Conservation (phyloP, 257 asterid genomes). For the Ocimum tenuiflorum region DNA sequence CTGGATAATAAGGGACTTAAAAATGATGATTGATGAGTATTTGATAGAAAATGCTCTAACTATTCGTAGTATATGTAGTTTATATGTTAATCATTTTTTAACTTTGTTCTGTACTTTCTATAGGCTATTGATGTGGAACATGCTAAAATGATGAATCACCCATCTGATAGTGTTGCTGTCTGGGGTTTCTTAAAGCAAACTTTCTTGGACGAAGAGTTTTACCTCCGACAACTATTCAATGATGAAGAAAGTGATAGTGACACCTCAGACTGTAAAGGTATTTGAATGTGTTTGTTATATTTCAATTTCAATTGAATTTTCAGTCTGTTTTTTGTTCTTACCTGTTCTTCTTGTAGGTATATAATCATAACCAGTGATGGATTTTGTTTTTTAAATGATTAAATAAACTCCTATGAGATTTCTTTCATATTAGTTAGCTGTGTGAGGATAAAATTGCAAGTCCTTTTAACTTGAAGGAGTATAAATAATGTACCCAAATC, state of each 20-base stretch:
- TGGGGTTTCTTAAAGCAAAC: constrained; percentile 65
- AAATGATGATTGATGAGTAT: not conserved
- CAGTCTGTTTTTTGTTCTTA: not conserved
- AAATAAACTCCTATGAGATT: not conserved
- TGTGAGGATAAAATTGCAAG: not conserved
- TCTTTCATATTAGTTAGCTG: not conserved
- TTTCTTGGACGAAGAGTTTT: constrained; percentile 51
- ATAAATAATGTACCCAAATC: not conserved
- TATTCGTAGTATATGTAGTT: not conserved
- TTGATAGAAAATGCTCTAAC: not conserved
- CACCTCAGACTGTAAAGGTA: constrained; percentile 45
- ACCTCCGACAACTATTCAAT: constrained; percentile 51
- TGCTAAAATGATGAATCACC: constrained; percentile 53
- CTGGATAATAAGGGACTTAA: not conserved
- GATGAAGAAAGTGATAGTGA: constrained; percentile 41
- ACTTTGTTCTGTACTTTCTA: constrained; percentile 5
- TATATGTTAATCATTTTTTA: constrained; percentile 4
- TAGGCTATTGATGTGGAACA: constrained; percentile 53
- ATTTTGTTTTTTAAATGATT: too few relatives aligned
- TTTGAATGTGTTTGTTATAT: not conserved
- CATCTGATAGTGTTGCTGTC: constrained; percentile 65
- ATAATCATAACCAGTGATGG: not conserved
- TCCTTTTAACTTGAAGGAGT: not conserved
- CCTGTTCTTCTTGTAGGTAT: not conserved
- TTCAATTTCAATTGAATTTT: not conserved